Evolutionary conservation across 495 filamentous ascomycete genomes (phyloP).

Genomic region (Penicillium atrosanguineum): DNA sequence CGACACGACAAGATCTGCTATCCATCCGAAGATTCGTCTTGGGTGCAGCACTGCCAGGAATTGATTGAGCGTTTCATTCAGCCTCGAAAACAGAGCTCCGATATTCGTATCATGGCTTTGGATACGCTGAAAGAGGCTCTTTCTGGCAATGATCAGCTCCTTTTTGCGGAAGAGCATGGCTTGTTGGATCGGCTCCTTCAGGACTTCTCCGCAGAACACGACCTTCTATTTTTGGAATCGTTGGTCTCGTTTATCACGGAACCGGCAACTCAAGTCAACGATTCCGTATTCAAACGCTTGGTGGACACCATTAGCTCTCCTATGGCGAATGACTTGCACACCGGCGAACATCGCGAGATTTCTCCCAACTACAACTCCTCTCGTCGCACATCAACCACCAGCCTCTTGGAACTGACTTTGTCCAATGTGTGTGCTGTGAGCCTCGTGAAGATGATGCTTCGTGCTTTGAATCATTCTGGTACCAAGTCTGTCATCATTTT

Average conservation of each 20-base stretch:
- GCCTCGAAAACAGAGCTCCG: conserved; percentile 58
- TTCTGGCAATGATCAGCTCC: conserved; percentile 47
- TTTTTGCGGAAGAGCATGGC: conserved; percentile 34
- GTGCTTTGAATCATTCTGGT: conserved; percentile 40
- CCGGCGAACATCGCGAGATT: conserved; percentile 21
- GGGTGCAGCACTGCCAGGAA: conserved; percentile 60
- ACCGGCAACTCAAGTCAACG: conserved; percentile 28
- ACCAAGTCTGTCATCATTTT: conserved; percentile 38
- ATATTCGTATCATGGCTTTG: conserved; percentile 66
- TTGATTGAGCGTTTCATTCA: conserved; percentile 67
- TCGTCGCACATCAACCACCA: conserved; percentile 31
- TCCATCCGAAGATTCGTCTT: conserved; percentile 61
- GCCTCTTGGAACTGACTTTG: conserved; percentile 36
- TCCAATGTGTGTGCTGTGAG: conserved; percentile 44
- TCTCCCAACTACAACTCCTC: conserved; percentile 21
- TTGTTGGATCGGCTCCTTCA: conserved; percentile 41
- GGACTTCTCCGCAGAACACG: conserved; percentile 45
- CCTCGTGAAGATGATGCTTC: conserved; percentile 45
- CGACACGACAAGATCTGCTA: conserved; percentile 56
- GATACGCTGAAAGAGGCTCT: conserved; percentile 64
- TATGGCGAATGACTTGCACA: conserved; percentile 35
- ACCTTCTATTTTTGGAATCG: conserved; percentile 49
- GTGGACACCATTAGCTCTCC: conserved; percentile 35
- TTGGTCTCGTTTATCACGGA: conserved; percentile 45
- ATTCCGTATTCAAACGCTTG: conserved; percentile 33